Conservation (phyloP, 2,329 filamentous ascomycete genomes). For the Paracamarosporium sp. region DNA sequence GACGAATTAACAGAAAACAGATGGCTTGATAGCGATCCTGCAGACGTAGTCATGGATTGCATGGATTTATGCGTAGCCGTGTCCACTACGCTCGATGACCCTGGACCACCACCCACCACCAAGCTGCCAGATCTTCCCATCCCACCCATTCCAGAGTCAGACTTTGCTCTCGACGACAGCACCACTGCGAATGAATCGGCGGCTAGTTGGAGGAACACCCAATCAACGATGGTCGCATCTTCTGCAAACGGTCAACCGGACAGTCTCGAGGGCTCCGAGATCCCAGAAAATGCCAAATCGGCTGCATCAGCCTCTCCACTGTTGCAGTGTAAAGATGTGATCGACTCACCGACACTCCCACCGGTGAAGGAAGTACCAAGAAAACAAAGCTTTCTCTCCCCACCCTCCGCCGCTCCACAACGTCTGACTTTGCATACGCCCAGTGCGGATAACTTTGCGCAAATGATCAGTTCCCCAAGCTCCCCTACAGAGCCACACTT, state of each 20-base stretch:
- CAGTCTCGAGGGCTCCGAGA: slow-evolving; percentile 24
- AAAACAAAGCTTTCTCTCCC: slow-evolving; percentile 28
- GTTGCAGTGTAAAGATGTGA: slow-evolving; percentile 47
- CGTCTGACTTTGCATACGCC: slow-evolving; percentile 32
- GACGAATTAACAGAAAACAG: slow-evolving; percentile 80
- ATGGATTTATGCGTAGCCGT: slow-evolving; percentile 68
- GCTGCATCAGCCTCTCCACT: slow-evolving; percentile 59
- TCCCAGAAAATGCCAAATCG: slow-evolving; percentile 47
- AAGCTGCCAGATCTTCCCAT: slow-evolving; percentile 56
- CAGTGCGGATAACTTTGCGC: slow-evolving; percentile 43
- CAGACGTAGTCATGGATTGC: slow-evolving; percentile 81
- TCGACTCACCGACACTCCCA: slow-evolving; percentile 70
- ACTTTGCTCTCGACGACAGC: slow-evolving; percentile 40
- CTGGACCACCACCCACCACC: slow-evolving; percentile 54
- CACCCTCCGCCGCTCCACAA: slow-evolving; percentile 26
- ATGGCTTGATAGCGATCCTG: slow-evolving; percentile 80
- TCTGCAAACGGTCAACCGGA: slow-evolving; percentile 30
- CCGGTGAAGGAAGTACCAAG: slow-evolving; percentile 48
- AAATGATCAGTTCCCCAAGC: slow-evolving; percentile 24
- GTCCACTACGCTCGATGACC: slow-evolving; percentile 50
- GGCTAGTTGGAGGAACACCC: slow-evolving; percentile 62
- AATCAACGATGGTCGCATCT: slow-evolving; percentile 56
- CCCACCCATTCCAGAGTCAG: slow-evolving; percentile 41
- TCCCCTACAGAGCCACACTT: slow-evolving; percentile 38
- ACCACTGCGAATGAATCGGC: slow-evolving; percentile 37